Evolutionary conservation across 169 alveolate genomes (phyloP).

Genomic region (Eimeria praecox): DNA sequence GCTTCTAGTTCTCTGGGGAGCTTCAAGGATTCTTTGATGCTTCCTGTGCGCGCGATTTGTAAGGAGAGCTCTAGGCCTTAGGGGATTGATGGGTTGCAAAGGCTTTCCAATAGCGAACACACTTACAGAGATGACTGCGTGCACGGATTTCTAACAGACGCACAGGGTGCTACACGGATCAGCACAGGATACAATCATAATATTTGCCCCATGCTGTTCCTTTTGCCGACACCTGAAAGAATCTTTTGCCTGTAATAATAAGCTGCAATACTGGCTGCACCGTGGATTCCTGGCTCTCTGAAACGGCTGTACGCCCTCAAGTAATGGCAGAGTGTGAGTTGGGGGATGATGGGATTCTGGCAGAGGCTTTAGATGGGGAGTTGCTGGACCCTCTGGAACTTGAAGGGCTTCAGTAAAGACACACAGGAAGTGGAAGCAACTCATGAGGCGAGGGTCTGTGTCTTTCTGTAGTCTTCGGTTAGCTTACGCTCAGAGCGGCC

Average conservation of each 20-base stretch:
- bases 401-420: background rate
- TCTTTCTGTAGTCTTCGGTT: background rate
- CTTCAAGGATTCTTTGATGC: background rate
- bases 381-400: background rate
- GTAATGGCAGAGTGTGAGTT: background rate
- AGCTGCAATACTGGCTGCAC: background rate
- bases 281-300: background rate
- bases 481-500: background rate
- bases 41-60: background rate
- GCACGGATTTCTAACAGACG: background rate
- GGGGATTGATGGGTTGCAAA: background rate
- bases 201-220: background rate
- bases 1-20: background rate
- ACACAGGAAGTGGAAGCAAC: background rate
- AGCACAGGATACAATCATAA: background rate
- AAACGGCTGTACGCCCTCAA: background rate
- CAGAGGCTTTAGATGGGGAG: background rate
- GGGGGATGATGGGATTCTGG: background rate
- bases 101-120: background rate
- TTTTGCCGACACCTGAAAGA: background rate
- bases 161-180: background rate
- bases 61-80: background rate
- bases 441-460: background rate
- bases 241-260: background rate
- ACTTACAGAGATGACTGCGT: background rate